Base-by-base conservation (phyloP, 176 grass and related monocot species). In the Oryza glaberrima region DNA sequence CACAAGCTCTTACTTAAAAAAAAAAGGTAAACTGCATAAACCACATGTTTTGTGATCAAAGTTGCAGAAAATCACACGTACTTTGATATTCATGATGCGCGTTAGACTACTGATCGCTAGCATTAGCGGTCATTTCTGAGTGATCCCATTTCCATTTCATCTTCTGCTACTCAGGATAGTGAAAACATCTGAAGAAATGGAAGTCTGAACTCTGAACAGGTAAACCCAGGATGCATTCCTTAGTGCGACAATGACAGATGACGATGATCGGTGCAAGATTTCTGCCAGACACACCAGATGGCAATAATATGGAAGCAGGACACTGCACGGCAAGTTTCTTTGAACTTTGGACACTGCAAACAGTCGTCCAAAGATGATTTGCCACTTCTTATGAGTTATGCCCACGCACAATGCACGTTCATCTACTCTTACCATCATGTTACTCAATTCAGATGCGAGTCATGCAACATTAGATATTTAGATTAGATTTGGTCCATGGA, bases 191-290 rank as follows among this genome's bases (percentile, higher is more conserved):
- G 91, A 98, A 81, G 77, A 90, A 67, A 45, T 65, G 46, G 83
- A 89, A 46, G 49, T 87, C 85, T 14, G 73, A 87, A 65, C 90
- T 87, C 85, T 14, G 73, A 87, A 65, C 90, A 92, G 83, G 73
- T 98, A 60, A 43, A 1, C 67, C 80, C 28, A 79, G 28, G 75
- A 16, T 36, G 35, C 35, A 5, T 36, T 36, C 35, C 35, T 36
- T 36, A 36, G 35, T 36, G 35, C 35, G 35, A 36, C 35, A 36
- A 36, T 38, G 56, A 40, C 10, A 11, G 46, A 43, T 0, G 1
- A 47, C 1, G 48, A 9, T 70, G 36, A 36, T 4, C 2, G 15
- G 15, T 10, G 1, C 34, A 11, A 56, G 19, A 38, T 82, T 45
- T 79, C 56, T 69, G 28, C 17, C 28, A 65, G 36, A 46, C 69